Evolutionary conservation across 805 yeast genomes (phyloP).

Genomic region (Candida gorgasii): DNA sequence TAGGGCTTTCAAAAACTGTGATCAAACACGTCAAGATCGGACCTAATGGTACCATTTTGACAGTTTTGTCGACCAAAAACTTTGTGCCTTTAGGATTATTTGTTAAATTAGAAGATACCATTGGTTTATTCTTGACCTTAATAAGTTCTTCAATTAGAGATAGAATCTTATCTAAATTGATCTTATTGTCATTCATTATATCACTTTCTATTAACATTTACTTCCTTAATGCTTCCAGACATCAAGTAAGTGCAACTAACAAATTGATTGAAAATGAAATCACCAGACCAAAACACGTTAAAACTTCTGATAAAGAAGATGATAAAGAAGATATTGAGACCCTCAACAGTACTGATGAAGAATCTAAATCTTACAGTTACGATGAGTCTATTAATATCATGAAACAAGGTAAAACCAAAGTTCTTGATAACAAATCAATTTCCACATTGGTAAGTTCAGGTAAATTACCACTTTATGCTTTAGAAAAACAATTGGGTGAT

Average conservation of each 20-base stretch:
- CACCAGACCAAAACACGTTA: slow-evolving; percentile 31
- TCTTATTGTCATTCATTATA: slow-evolving; percentile 69
- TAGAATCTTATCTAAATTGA: slow-evolving; percentile 72
- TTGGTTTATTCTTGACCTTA: slow-evolving; percentile 51
- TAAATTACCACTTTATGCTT: slow-evolving; percentile 86
- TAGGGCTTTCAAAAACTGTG: slow-evolving; percentile 38
- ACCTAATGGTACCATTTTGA: slow-evolving; percentile 52
- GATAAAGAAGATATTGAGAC: slow-evolving; percentile 2
- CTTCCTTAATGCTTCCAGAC: slow-evolving; percentile 81
- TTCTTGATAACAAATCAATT: slow-evolving; percentile 72
- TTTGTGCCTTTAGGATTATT: slow-evolving; percentile 59
- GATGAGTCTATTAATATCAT: slow-evolving; percentile 64
- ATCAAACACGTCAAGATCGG: slow-evolving; percentile 48
- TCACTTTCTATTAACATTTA: slow-evolving; percentile 82
- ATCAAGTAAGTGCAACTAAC: slow-evolving; percentile 50
- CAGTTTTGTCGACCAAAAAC: slow-evolving; percentile 56
- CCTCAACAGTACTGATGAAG: slow-evolving; percentile 29
- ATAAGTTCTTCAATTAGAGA: slow-evolving; percentile 75
- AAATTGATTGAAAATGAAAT: slow-evolving; percentile 42
- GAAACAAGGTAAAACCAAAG: slow-evolving; percentile 70
- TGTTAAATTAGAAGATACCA: slow-evolving; percentile 61
- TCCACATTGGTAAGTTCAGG: slow-evolving; percentile 68
- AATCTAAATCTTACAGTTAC: slow-evolving; percentile 44
- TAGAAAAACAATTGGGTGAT: slow-evolving; percentile 88
- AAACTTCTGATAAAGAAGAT: slow-evolving; percentile 22